These are phyloP conservation scores for Aspergillus ruber DNA, from an alignment of 2,329 filamentous ascomycete genomes.

Conservation along the genomic window DNA sequence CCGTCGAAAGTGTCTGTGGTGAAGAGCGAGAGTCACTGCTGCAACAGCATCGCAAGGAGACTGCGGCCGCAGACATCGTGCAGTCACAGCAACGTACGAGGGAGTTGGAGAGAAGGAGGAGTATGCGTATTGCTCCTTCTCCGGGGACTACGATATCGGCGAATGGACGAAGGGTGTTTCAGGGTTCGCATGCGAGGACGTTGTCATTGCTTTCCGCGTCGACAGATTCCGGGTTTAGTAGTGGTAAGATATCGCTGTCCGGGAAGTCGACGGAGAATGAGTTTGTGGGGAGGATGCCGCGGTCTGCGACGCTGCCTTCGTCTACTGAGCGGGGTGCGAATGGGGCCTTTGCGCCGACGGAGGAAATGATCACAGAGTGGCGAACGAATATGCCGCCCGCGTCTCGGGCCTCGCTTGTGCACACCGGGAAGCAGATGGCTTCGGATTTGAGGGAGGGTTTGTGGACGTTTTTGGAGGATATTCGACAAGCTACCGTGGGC, in stretches of 20 bases:
- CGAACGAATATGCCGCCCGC: constrained; percentile 38
- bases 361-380: constrained; percentile 34
- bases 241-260: constrained; percentile 1
- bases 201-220: constrained; percentile 74
- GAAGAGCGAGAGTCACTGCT: constrained; percentile 19
- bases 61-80: constrained; percentile 17
- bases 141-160: constrained; percentile 27
- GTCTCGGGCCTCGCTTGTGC: constrained; percentile 48
- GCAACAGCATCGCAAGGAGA: constrained; percentile 19
- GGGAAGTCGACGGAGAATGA: constrained; percentile 11
- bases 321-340: constrained; percentile 25
- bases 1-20: constrained; percentile 14
- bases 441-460: constrained; percentile 84
- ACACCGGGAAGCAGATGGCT: constrained; percentile 68
- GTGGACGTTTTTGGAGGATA: constrained; percentile 91
- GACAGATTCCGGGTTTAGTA: constrained; percentile 15
- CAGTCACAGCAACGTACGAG: constrained; percentile 33
- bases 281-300: constrained; percentile 30
- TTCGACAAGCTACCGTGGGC: constrained; percentile 90
- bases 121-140: constrained; percentile 49
- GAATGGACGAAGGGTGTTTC: constrained; percentile 59
- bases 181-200: constrained; percentile 57
- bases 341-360: constrained; percentile 17
- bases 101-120: constrained; percentile 69
- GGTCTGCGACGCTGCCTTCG: constrained; percentile 37